phyloP scores from a whole-genome alignment of 2,329 filamentous ascomycete species.

The Colletotrichum zoysiae region DNA sequence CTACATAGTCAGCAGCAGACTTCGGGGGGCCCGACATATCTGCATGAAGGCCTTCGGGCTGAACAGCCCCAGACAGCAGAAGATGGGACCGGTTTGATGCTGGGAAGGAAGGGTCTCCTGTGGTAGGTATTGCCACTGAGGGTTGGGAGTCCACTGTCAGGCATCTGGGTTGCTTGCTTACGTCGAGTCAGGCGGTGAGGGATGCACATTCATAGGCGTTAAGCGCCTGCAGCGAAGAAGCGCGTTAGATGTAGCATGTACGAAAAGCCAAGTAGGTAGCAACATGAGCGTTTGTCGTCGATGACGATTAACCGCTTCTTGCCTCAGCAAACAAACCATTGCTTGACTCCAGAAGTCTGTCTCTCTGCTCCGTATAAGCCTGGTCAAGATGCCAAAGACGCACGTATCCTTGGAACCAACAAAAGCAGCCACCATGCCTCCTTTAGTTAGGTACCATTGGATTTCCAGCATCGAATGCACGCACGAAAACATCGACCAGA shows the following conservation, averaged over 20 bases:
- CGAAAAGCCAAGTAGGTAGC: not conserved
- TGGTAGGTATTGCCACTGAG: conserved; percentile 33
- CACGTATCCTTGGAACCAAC: not conserved
- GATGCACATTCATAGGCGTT: conserved; percentile 13
- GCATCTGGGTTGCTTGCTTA: conserved; percentile 36
- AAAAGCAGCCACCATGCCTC: conserved; percentile 16
- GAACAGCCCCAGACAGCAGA: conserved; percentile 15
- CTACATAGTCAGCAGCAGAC: not conserved
- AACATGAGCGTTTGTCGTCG: not conserved
- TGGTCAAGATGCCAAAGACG: not conserved
- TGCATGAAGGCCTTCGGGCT: conserved; percentile 26
- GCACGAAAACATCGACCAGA: not conserved
- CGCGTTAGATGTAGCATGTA: not conserved
- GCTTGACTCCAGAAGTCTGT: not conserved
- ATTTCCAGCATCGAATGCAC: conserved; percentile 5
- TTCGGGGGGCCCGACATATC: conserved; percentile 36
- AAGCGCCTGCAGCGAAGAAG: conserved; percentile 19
- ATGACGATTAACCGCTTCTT: not conserved
- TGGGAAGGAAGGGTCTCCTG: conserved; percentile 35
- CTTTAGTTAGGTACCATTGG: not conserved
- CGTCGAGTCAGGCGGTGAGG: conserved; percentile 41
- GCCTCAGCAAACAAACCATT: conserved; percentile 24
- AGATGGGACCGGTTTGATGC: conserved; percentile 32
- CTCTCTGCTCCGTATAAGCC: not conserved
- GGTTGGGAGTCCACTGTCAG: conserved; percentile 35